Conservation (phyloP, 2,329 filamentous ascomycete species). For the Parastagonospora avenae region DNA sequence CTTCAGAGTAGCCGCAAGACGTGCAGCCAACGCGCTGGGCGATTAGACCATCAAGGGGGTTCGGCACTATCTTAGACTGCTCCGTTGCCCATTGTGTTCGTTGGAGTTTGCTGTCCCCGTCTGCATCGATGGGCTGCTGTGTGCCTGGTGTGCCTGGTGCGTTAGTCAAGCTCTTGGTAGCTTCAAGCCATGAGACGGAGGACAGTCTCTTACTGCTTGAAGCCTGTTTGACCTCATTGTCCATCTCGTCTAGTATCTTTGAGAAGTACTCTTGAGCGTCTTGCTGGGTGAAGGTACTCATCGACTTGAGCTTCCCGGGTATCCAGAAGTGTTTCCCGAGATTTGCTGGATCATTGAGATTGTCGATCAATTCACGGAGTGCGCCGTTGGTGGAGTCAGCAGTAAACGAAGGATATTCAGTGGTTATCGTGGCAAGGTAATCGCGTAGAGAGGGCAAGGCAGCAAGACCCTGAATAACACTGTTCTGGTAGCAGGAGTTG, state of each 20-base stretch:
- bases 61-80: slow-evolving; percentile 54
- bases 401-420: slow-evolving; percentile 43
- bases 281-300: slow-evolving; percentile 95
- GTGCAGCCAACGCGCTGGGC: slow-evolving; percentile 90
- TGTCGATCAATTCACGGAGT: slow-evolving; percentile 69
- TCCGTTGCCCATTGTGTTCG: slow-evolving; percentile 1
- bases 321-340: slow-evolving; percentile 83
- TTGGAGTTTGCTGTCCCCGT: slow-evolving; percentile 3
- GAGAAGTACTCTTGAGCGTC: slow-evolving; percentile 98
- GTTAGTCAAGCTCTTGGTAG: slow-evolving; percentile 28
- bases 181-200: slow-evolving; percentile 37
- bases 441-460: slow-evolving; percentile 71
- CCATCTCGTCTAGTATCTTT: slow-evolving; percentile 82
- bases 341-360: slow-evolving; percentile 71
- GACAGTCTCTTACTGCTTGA: slow-evolving; percentile 51
- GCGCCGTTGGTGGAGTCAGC: slow-evolving; percentile 56
- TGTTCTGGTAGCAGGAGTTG: slow-evolving; percentile 98
- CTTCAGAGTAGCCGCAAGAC: slow-evolving; percentile 83
- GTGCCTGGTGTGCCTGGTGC: slow-evolving; percentile 11
- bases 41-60: slow-evolving; percentile 84
- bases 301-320: slow-evolving; percentile 79
- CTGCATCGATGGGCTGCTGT: slow-evolving; percentile 1
- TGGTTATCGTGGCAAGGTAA: slow-evolving; percentile 59
- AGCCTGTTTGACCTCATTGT: slow-evolving; percentile 69
- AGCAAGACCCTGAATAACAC: slow-evolving; percentile 80